A percentile compares a stretch with the other conserved stretches of the same genome.
These are phyloP conservation scores for Phaeosphaeriaceae sp. DNA, from an alignment of 2,329 filamentous ascomycete genomes.

Conservation along the genomic window DNA sequence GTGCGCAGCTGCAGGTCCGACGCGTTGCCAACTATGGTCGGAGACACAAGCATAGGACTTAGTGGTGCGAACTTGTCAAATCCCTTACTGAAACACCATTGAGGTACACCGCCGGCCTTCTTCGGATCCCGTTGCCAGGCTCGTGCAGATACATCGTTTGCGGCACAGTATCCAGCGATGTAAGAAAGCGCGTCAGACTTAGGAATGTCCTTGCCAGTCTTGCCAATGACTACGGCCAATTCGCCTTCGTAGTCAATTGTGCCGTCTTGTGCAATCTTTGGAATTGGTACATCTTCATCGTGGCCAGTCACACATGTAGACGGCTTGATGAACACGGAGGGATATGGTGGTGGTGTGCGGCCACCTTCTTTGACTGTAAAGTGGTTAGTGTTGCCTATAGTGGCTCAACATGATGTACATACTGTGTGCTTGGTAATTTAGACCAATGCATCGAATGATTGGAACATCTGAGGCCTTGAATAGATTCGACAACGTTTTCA, in stretches of 20 bases:
- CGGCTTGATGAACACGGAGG: conserved; percentile 60
- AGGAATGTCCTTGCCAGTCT: conserved; percentile 55
- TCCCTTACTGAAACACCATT: conserved; percentile 53
- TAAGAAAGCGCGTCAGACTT: conserved; percentile 51
- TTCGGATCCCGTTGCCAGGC: conserved; percentile 48
- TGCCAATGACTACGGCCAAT: conserved; percentile 55
- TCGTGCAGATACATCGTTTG: conserved; percentile 60
- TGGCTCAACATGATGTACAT: conserved; percentile 36
- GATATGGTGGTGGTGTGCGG: conserved; percentile 58
- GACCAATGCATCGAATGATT: conserved; percentile 54
- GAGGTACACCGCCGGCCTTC: conserved; percentile 11
- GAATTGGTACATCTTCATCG: conserved; percentile 44
- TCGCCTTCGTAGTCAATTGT: conserved; percentile 1
- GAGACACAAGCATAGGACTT: conserved; percentile 54
- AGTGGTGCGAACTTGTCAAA: conserved; percentile 61
- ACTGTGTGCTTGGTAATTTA: conserved; percentile 48
- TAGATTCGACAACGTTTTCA: not conserved
- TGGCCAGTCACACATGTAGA: conserved; percentile 44
- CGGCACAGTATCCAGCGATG: conserved; percentile 58
- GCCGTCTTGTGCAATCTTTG: conserved; percentile 56
- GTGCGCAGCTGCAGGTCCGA: conserved; percentile 48
- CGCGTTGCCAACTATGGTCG: conserved; percentile 49
- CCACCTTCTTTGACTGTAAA: conserved; percentile 42
- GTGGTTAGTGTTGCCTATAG: not conserved
- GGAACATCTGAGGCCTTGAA: conserved; percentile 27